Conservation (phyloP, 2,329 filamentous ascomycete genomes). For the Trichoderma pleuroti region DNA sequence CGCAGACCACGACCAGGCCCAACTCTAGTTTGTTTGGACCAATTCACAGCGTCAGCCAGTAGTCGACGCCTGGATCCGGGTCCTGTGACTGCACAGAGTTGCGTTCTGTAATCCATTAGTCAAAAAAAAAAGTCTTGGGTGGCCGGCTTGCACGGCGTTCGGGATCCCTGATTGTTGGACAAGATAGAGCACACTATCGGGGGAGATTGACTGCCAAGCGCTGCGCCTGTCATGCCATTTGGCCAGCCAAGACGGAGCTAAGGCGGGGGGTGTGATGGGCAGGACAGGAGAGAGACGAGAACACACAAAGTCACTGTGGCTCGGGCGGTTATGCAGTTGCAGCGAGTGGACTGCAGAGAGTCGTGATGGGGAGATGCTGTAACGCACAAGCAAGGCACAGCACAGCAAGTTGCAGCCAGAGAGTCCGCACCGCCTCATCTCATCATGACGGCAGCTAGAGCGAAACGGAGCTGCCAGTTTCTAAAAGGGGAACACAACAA, state of each 20-base stretch:
- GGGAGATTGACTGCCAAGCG: neutral
- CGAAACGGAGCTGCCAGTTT: neutral
- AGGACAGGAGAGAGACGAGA: neutral
- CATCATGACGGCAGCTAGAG: slow-evolving; percentile 7
- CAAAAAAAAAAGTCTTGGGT: neutral
- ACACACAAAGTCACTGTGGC: neutral
- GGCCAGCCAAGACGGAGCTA: neutral
- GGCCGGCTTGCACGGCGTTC: neutral
- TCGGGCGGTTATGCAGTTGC: neutral
- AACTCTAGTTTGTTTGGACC: neutral
- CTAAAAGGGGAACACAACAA: neutral
- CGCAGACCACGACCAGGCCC: neutral
- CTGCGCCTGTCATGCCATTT: neutral
- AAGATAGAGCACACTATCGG: neutral
- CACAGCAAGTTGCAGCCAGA: neutral
- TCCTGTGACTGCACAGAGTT: neutral
- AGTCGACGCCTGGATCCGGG: neutral
- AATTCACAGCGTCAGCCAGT: neutral
- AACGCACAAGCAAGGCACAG: no score
- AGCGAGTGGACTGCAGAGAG: neutral
- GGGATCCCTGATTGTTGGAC: neutral
- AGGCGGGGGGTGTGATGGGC: neutral
- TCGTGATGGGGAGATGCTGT: neutral
- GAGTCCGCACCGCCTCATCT: neutral
- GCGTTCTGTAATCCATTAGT: neutral